Evolutionary conservation across 2,329 filamentous ascomycete species (phyloP).

Genomic region (Ascosphaera aggregata): DNA sequence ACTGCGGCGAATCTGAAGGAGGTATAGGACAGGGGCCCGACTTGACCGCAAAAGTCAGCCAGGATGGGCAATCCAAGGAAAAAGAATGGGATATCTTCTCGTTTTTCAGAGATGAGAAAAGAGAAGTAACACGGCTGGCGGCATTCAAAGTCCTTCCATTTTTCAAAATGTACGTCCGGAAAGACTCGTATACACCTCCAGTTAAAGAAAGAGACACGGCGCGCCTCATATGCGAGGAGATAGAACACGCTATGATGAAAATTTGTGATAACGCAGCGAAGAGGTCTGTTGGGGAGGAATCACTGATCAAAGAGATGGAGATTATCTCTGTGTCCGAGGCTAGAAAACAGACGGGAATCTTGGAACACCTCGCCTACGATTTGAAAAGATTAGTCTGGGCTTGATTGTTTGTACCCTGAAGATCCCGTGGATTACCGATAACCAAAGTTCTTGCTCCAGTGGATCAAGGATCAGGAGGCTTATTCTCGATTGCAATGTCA

Average conservation of each 20-base stretch:
- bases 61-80: not conserved
- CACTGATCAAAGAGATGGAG: conserved; percentile 33
- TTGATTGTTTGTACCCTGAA: conserved; percentile 10
- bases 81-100: conserved; percentile 21
- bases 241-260: conserved; percentile 40
- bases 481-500: too few species aligned
- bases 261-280: conserved; percentile 12
- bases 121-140: conserved; percentile 10
- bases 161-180: too few species aligned
- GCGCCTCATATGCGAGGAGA: conserved; percentile 48
- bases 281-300: conserved; percentile 12
- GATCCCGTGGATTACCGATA: not conserved
- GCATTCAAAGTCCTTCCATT: conserved; percentile 11
- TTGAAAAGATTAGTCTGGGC: conserved; percentile 89
- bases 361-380: conserved; percentile 73
- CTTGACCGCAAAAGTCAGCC: conserved; percentile 1
- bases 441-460: too few species aligned
- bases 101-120: conserved; percentile 16
- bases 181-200: too few species aligned
- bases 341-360: conserved; percentile 59
- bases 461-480: too few species aligned
- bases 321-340: conserved; percentile 73
- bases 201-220: conserved; percentile 29
- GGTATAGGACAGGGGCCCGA: conserved; percentile 9
- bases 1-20: too few species aligned